Conservation (phyloP, 1,139 yeast species). For the Zygosaccharomyces pseudobailii region DNA sequence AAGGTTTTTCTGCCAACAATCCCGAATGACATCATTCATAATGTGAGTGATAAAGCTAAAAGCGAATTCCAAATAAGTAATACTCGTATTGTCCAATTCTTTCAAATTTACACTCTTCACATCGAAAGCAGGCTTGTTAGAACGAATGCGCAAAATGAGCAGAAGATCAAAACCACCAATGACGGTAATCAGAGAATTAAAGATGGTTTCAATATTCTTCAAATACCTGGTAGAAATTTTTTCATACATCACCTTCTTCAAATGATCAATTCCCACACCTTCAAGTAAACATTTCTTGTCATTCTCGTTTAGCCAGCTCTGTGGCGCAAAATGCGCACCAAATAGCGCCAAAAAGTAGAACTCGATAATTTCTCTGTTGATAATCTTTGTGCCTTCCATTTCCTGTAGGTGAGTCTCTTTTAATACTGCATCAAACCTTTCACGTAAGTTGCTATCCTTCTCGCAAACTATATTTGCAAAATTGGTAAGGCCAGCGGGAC, state of each 20-base stretch:
- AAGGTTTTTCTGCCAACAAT: conserved; percentile 22
- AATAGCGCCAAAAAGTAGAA: conserved; percentile 30
- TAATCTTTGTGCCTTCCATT: conserved; percentile 20
- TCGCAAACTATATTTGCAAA: conserved; percentile 22
- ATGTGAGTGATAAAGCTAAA: conserved; percentile 26
- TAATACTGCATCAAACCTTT: conserved; percentile 15
- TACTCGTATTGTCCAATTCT: conserved; percentile 11
- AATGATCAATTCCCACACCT: conserved; percentile 18
- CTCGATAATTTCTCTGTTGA: conserved; percentile 33
- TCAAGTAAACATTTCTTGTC: conserved; percentile 12
- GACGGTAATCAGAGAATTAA: conserved; percentile 22
- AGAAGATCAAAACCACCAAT: conserved; percentile 31
- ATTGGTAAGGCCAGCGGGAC: conserved; percentile 23
- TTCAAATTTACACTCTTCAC: conserved; percentile 5
- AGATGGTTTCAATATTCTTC: conserved; percentile 27
- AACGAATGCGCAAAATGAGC: conserved; percentile 5
- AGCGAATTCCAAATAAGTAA: conserved; percentile 22
- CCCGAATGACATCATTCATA: conserved; percentile 24
- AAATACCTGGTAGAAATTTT: conserved; percentile 27
- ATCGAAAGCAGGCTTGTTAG: conserved; percentile 2
- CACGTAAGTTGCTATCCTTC: conserved; percentile 19
- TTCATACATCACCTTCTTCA: conserved; percentile 23
- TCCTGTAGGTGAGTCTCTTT: conserved; percentile 21
- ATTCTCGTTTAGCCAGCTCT: conserved; percentile 20
- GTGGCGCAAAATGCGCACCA: conserved; percentile 25